Evolutionary conservation across 2,329 filamentous ascomycete genomes (phyloP).

Genomic region (Fusarium sp.): DNA sequence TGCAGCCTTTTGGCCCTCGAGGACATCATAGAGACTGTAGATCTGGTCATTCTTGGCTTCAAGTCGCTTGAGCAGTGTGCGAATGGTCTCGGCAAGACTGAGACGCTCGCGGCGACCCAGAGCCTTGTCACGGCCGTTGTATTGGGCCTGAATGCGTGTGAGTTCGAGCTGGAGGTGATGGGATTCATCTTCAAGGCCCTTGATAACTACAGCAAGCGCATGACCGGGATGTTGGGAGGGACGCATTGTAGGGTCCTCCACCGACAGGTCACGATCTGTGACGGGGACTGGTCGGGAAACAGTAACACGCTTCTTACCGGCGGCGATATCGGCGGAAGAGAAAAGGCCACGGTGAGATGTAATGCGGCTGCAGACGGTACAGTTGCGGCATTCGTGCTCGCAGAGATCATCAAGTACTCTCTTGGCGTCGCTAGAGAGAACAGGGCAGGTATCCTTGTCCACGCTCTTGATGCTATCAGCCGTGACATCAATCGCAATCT

Average conservation of each 20-base stretch:
- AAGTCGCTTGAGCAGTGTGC: conserved; percentile 72
- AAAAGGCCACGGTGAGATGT: conserved; percentile 60
- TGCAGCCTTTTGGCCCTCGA: conserved; percentile 81
- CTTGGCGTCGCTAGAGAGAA: conserved; percentile 66
- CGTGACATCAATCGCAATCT: conserved; percentile 45
- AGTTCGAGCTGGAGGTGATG: conserved; percentile 81
- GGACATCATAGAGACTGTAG: conserved; percentile 86
- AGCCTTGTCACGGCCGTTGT: conserved; percentile 77
- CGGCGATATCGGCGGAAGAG: conserved; percentile 56
- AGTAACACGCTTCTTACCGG: conserved; percentile 71
- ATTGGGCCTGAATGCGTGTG: conserved; percentile 71
- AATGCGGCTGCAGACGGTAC: conserved; percentile 70
- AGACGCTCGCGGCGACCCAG: conserved; percentile 76
- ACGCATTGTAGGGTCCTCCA: conserved; percentile 71
- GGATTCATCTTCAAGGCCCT: conserved; percentile 84
- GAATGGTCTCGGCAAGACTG: conserved; percentile 72
- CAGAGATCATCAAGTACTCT: conserved; percentile 68
- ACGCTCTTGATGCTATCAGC: conserved; percentile 44
- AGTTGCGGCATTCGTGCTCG: conserved; percentile 70
- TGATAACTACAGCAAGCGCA: conserved; percentile 87
- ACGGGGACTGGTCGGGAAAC: conserved; percentile 77
- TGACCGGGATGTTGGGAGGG: conserved; percentile 78
- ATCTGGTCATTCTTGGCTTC: conserved; percentile 85
- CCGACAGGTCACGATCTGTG: conserved; percentile 69
- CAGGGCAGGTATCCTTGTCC: conserved; percentile 57